phyloP scores from a whole-genome alignment of 2,329 filamentous ascomycete species.

The Exserohilum turcica region DNA sequence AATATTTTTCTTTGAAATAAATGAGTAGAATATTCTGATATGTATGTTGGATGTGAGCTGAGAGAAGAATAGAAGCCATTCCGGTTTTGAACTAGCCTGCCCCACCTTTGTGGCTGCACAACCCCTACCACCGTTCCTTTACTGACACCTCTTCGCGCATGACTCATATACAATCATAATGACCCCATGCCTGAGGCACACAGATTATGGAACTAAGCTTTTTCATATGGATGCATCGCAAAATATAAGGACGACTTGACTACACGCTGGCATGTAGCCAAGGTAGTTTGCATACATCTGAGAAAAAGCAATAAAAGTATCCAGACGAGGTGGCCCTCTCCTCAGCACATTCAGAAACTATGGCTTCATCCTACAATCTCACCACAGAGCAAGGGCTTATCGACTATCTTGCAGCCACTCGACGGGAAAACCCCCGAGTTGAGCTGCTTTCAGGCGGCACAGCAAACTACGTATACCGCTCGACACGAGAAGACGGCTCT shows the following conservation, averaged over 20 bases:
- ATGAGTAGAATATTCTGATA: not conserved
- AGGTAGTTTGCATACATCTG: not conserved
- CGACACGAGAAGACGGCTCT: conserved; percentile 16
- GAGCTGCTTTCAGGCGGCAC: conserved; percentile 39
- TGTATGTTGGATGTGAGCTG: not conserved
- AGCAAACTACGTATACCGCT: conserved; percentile 46
- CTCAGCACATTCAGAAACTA: not conserved
- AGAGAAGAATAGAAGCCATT: not conserved
- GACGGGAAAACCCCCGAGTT: conserved; percentile 8
- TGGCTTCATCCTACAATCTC: conserved; percentile 9
- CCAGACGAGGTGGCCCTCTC: not conserved
- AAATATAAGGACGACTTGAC: not conserved
- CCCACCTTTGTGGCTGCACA: not conserved
- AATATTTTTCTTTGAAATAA: too few species aligned
- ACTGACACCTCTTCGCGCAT: conserved; percentile 24
- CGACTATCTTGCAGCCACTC: conserved; percentile 23
- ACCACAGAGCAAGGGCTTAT: conserved; percentile 29
- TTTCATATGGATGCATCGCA: not conserved
- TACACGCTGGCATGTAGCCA: too few species aligned
- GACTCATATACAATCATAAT: conserved; percentile 31
- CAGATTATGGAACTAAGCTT: too few species aligned
- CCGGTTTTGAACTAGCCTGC: not conserved
- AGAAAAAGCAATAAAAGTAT: not conserved
- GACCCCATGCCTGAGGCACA: not conserved
- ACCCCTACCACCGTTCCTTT: not conserved